These are phyloP conservation scores for Lipomyces anomalus DNA, from an alignment of 805 yeast genomes.

Conservation along the genomic window DNA sequence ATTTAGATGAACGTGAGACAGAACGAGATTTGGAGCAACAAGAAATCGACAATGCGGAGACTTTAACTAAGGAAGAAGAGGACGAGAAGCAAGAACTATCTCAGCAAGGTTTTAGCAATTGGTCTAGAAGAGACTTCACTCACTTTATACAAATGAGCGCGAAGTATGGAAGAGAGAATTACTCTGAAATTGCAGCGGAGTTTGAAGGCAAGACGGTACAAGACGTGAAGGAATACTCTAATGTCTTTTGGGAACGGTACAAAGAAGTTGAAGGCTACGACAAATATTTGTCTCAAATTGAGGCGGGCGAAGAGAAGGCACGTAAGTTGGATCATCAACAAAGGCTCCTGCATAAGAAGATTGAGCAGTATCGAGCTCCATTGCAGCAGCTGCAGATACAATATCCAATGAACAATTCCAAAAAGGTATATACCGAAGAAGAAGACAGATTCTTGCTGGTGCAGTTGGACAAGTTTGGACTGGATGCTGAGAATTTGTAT, in stretches of 20 bases:
- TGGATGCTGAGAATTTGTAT: slow-evolving; percentile 71
- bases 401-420: slow-evolving; percentile 65
- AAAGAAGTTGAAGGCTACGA: slow-evolving; percentile 85
- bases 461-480: slow-evolving; percentile 72
- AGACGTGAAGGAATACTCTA: slow-evolving; percentile 72
- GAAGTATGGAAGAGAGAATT: slow-evolving; percentile 74
- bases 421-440: slow-evolving; percentile 72
- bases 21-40: slow-evolving; percentile 57
- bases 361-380: slow-evolving; percentile 67
- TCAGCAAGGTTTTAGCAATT: slow-evolving; percentile 65
- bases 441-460: slow-evolving; percentile 85
- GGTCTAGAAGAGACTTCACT: slow-evolving; percentile 85
- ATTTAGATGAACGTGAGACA: slow-evolving; percentile 41
- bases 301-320: slow-evolving; percentile 81
- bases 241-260: slow-evolving; percentile 74
- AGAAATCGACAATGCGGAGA: slow-evolving; percentile 70
- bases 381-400: slow-evolving; percentile 68
- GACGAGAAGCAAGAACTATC: slow-evolving; percentile 56
- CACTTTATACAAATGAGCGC: slow-evolving; percentile 69
- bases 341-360: slow-evolving; percentile 70
- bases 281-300: slow-evolving; percentile 71
- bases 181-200: slow-evolving; percentile 66
- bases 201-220: slow-evolving; percentile 75
- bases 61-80: slow-evolving; percentile 74
- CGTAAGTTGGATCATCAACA: slow-evolving; percentile 61